Percentiles rank a stretch among this genome's conserved stretches.
phyloP scores from a whole-genome alignment of 2,329 filamentous ascomycete species.

The Apiospora malaysiana region DNA sequence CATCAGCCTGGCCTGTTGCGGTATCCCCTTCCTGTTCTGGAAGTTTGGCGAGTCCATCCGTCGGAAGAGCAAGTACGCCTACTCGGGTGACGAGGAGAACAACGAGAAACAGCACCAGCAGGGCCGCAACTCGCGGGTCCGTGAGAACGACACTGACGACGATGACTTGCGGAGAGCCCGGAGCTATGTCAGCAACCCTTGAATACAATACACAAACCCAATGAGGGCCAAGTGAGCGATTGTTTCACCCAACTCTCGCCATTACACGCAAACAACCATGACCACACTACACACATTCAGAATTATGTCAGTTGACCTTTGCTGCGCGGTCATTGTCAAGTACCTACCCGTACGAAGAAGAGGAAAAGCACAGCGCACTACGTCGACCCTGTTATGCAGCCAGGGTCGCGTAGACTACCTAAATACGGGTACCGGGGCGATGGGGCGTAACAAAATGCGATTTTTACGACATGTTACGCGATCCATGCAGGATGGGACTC shows the following conservation, averaged over 20 bases:
- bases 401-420: neutral
- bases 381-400: neutral
- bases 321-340: constrained; percentile 1
- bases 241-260: neutral
- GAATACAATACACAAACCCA: no score
- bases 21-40: constrained; percentile 85
- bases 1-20: constrained; percentile 77
- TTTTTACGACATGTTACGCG: neutral
- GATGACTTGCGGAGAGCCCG: constrained; percentile 49
- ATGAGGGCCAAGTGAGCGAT: neutral
- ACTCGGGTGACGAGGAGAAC: constrained; percentile 61
- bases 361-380: neutral
- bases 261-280: neutral
- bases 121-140: constrained; percentile 30
- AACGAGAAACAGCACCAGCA: constrained; percentile 30
- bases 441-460: neutral
- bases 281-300: no score
- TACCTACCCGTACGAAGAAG: neutral
- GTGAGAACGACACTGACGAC: constrained; percentile 42
- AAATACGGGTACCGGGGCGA: neutral
- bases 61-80: constrained; percentile 74
- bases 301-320: neutral
- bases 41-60: constrained; percentile 76
- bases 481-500: constrained; percentile 2
- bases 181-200: constrained; percentile 56